Evolutionary conservation across 2,329 filamentous ascomycete species (phyloP).

Genomic region (Ophiosphaerella korrae): DNA sequence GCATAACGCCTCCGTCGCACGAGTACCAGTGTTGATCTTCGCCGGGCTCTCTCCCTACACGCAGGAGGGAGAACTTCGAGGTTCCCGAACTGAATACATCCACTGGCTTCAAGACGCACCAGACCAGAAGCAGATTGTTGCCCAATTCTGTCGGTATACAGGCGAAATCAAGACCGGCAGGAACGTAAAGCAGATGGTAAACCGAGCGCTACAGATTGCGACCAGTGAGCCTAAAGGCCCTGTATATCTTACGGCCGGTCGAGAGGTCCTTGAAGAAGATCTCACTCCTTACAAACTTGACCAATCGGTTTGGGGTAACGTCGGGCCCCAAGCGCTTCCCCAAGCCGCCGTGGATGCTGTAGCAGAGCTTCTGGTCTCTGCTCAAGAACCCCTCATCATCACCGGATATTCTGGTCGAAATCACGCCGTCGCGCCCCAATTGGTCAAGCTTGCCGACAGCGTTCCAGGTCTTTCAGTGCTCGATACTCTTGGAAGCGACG

Average conservation of each 20-base stretch:
- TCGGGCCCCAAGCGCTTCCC: slow-evolving; percentile 69
- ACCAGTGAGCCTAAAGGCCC: slow-evolving; percentile 77
- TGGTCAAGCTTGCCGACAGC: slow-evolving; percentile 70
- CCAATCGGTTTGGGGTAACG: slow-evolving; percentile 71
- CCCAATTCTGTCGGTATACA: slow-evolving; percentile 83
- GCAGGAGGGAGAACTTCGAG: slow-evolving; percentile 75
- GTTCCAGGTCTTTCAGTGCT: slow-evolving; percentile 73
- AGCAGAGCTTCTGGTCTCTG: slow-evolving; percentile 65
- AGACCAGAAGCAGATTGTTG: slow-evolving; percentile 78
- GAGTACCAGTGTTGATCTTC: slow-evolving; percentile 77
- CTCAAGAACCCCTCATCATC: slow-evolving; percentile 70
- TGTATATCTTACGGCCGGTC: slow-evolving; percentile 76
- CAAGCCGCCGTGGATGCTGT: slow-evolving; percentile 62
- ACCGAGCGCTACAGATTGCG: slow-evolving; percentile 81
- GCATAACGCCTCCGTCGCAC: slow-evolving; percentile 77
- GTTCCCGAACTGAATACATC: slow-evolving; percentile 76
- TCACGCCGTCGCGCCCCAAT: slow-evolving; percentile 62
- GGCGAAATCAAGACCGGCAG: slow-evolving; percentile 82
- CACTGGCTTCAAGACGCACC: slow-evolving; percentile 87
- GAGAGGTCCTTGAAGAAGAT: slow-evolving; percentile 84
- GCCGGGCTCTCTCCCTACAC: slow-evolving; percentile 79
- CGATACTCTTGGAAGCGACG: slow-evolving; percentile 78
- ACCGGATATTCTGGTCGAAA: slow-evolving; percentile 76
- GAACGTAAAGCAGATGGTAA: slow-evolving; percentile 89
- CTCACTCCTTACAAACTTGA: slow-evolving; percentile 65